Base-by-base conservation (phyloP, 257 asterid species). In the Craterostigma plantagineum region DNA sequence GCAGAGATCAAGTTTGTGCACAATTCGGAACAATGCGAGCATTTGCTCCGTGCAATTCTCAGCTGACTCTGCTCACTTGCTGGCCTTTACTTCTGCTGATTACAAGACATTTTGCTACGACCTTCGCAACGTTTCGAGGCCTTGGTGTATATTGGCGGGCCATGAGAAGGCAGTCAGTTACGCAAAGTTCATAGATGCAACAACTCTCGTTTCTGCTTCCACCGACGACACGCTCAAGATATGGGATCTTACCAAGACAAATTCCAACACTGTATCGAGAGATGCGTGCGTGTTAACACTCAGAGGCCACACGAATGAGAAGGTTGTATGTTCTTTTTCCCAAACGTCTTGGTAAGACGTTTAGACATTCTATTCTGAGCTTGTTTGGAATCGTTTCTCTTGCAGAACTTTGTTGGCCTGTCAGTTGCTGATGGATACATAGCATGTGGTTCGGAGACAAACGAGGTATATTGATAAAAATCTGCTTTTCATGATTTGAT, bases 401-500 rank as follows among this genome's bases (percentile, higher is more conserved):
- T 53, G 67, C 93, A 82, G 98, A 87, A 87, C 60, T 87, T 87
- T 70, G 93, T 87, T 59, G 98, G 98, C 45, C 75, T 82, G 39
- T 79, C 98, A 34, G 83, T 75, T 62, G 63, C 68, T 60, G 85
- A 79, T 66, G 95, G 95, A 54, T 87, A 82, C 63, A 82, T 87
- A 44, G 53, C 93, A 3, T 87, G 98, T 37, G 98, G 98, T 40
- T 82, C 93, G 2, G 98, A 87, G 73, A 76, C 95, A 37, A 87
- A 87, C 50, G 95, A 82, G 93, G 98, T n/a, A n/a, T n/a, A n/a
- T n/a, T n/a, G n/a, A n/a, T n/a, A 23, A 2, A 6, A 23, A 23
- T 23, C 30, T 23, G 2, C 30, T 23, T 23, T 23, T 2, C n/a
- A n/a, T n/a, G n/a, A n/a, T n/a, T n/a, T n/a, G n/a, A n/a, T n/a